Evolutionary conservation across 2,329 filamentous ascomycete genomes (phyloP).

Genomic region (Dryadomyces sulphureus): DNA sequence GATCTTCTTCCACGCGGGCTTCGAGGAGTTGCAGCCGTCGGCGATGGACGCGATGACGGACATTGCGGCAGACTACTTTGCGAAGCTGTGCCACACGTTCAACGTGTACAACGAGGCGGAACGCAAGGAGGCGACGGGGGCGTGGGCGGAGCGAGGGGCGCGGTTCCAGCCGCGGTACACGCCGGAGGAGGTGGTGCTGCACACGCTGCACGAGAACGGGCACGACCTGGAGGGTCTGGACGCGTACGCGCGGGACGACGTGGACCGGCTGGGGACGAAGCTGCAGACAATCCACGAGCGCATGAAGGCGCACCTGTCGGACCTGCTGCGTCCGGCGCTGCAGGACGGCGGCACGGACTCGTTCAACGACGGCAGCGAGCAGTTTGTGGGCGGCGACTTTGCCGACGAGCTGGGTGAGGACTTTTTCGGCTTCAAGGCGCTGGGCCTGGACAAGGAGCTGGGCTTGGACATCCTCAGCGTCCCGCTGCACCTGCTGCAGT

Average conservation of each 20-base stretch:
- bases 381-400: slow-evolving; percentile 93
- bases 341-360: slow-evolving; percentile 68
- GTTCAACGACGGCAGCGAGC: slow-evolving; percentile 93
- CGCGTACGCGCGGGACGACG: slow-evolving; percentile 77
- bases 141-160: slow-evolving; percentile 23
- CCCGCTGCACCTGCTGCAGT: slow-evolving; percentile 84
- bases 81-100: slow-evolving; percentile 66
- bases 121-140: slow-evolving; percentile 44
- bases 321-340: slow-evolving; percentile 80
- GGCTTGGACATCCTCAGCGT: slow-evolving; percentile 79
- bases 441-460: slow-evolving; percentile 84
- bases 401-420: slow-evolving; percentile 96
- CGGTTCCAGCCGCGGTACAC: slow-evolving; percentile 53
- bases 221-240: slow-evolving; percentile 71
- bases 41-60: slow-evolving; percentile 84
- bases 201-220: slow-evolving; percentile 73
- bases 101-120: slow-evolving; percentile 74
- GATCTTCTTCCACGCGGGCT: slow-evolving; percentile 89
- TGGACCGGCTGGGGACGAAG: slow-evolving; percentile 72
- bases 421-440: slow-evolving; percentile 95
- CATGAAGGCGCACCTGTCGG: slow-evolving; percentile 86
- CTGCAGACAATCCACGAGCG: slow-evolving; percentile 78
- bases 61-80: slow-evolving; percentile 78
- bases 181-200: slow-evolving; percentile 72
- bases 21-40: slow-evolving; percentile 92